phyloP scores from a whole-genome alignment of 257 asterid genomes.

The Petunia axillaris region DNA sequence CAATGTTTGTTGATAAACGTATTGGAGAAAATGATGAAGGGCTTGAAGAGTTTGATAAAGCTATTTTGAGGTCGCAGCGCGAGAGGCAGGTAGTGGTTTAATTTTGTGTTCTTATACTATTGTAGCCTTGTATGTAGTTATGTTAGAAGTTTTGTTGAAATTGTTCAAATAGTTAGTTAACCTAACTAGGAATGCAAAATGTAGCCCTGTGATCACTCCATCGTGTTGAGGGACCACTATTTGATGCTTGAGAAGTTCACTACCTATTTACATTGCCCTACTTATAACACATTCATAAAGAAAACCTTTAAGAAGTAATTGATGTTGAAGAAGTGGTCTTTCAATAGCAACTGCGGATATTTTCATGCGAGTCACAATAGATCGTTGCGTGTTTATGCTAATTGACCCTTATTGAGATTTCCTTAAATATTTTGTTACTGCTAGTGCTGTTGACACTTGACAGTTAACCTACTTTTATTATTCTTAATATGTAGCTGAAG shows the following conservation, averaged over 20 bases:
- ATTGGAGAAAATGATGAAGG: slow-evolving; percentile 87
- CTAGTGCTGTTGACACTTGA: slow-evolving; percentile 8
- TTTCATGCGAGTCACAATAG: background rate
- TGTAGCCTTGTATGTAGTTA: too few relatives aligned
- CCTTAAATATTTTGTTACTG: background rate
- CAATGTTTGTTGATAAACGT: slow-evolving; percentile 78
- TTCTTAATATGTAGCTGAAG: slow-evolving; percentile 49
- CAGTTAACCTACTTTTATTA: background rate
- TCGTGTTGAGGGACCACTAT: too few relatives aligned
- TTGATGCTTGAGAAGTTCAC: too few relatives aligned
- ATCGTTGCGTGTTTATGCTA: background rate
- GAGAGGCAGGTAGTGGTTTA: slow-evolving; percentile 60
- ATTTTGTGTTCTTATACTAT: background rate
- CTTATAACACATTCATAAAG: background rate
- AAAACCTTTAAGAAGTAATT: background rate
- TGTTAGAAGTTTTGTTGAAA: too few relatives aligned
- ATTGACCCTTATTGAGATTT: background rate
- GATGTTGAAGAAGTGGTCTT: too few relatives aligned
- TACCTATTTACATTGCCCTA: too few relatives aligned
- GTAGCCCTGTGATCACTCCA: too few relatives aligned
- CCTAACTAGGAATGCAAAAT: too few relatives aligned
- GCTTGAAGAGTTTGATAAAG: slow-evolving; percentile 89
- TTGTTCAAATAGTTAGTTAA: too few relatives aligned
- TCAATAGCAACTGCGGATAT: too few relatives aligned
- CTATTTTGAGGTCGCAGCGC: slow-evolving; percentile 86